Conservation (phyloP, 306 rosid species). For the Arachis stenosperma region DNA sequence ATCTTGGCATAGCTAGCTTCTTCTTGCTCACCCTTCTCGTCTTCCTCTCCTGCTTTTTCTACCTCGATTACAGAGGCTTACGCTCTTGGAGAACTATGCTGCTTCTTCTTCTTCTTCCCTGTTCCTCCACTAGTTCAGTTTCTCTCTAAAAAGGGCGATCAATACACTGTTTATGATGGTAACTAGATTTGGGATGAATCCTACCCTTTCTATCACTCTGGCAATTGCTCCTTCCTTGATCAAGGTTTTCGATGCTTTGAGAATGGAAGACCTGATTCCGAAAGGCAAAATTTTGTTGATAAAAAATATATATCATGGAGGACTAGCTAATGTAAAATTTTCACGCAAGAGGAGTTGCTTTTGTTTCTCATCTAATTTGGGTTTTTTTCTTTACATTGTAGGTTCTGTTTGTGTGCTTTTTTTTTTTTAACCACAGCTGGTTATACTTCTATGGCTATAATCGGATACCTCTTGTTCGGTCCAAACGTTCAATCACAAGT, state of each 20-base stretch:
- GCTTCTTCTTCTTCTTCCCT: not conserved
- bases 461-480: too few species aligned
- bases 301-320: too few species aligned
- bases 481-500: too few species aligned
- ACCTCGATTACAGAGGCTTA: conserved; percentile 54
- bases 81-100: conserved; percentile 41
- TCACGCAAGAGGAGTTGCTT: too few species aligned
- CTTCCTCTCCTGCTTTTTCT: conserved; percentile 61
- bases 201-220: conserved; percentile 75
- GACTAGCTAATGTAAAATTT: too few species aligned
- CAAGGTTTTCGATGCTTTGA: conserved; percentile 77
- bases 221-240: conserved; percentile 70
- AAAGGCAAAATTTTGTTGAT: too few species aligned
- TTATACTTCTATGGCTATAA: too few species aligned
- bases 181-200: conserved; percentile 91
- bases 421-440: too few species aligned
- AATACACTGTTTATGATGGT: conserved; percentile 75
- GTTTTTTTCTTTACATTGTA: too few species aligned
- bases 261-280: conserved; percentile 68
- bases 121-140: conserved; percentile 40
- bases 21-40: conserved; percentile 53
- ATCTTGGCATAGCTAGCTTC: conserved; percentile 51
- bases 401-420: too few species aligned
- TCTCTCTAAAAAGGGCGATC: conserved; percentile 52
- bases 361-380: too few species aligned